Conservation (phyloP, 2,329 filamentous ascomycete genomes). For the Endothia cerciana region DNA sequence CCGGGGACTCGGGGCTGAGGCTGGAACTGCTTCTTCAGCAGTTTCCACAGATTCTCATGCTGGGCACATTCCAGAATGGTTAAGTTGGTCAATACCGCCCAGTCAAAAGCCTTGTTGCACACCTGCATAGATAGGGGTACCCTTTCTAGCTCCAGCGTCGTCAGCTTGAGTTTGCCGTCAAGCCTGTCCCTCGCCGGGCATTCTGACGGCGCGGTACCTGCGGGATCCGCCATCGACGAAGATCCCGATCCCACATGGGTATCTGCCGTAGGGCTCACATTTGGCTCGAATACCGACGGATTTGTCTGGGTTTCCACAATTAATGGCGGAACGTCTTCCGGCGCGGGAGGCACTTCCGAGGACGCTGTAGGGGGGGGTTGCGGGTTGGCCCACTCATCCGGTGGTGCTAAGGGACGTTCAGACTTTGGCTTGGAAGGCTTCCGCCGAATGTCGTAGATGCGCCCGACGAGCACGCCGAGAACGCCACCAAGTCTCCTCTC, state of each 20-base stretch:
- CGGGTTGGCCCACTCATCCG: neutral
- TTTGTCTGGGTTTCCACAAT: constrained; percentile 8
- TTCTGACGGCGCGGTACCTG: neutral
- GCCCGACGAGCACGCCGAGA: constrained; percentile 68
- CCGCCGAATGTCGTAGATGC: constrained; percentile 63
- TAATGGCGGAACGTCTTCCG: constrained; percentile 1
- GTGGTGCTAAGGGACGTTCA: constrained; percentile 1
- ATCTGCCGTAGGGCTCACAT: constrained; percentile 10
- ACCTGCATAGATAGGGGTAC: constrained; percentile 73
- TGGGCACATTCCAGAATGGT: constrained; percentile 76
- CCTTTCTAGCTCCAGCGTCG: constrained; percentile 74
- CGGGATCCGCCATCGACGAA: constrained; percentile 4
- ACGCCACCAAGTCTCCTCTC: constrained; percentile 69
- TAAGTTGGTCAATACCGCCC: constrained; percentile 70
- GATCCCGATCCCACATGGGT: constrained; percentile 8
- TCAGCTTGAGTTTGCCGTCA: constrained; percentile 66
- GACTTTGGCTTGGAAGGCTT: constrained; percentile 29
- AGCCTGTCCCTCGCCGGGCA: constrained; percentile 44
- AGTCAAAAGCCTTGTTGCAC: constrained; percentile 74
- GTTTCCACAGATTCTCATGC: constrained; percentile 76
- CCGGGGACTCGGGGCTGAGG: constrained; percentile 43
- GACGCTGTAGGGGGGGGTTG: constrained; percentile 12
- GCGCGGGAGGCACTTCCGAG: constrained; percentile 2
- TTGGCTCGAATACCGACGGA: constrained; percentile 6
- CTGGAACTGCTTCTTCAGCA: constrained; percentile 65